Base-by-base conservation (phyloP, 768 basidiomycete genomes). In the Chiua virens region DNA sequence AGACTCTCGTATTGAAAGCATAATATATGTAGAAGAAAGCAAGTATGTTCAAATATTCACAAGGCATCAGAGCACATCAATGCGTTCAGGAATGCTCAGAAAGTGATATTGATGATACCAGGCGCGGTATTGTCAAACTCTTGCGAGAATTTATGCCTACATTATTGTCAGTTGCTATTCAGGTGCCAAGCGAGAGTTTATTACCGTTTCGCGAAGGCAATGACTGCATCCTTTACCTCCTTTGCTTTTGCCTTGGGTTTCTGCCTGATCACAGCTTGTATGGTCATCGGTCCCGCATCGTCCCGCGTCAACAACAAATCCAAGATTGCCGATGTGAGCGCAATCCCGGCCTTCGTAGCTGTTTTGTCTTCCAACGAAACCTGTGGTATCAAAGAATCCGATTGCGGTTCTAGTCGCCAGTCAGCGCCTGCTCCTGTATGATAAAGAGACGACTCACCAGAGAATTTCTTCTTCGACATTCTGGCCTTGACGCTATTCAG, bases 401-500 rank as follows among this genome's bases (percentile, higher is more conserved):
- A 6, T 6, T 61, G 57, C 3, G 52, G 54, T 11, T 52, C 65
- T 66, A 36, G 22, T 6, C 1, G 5, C 18, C 11, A 4, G 2
- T 68, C 38, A 63, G 42, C 14, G 3, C 8, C 28, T 9, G 35
- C 38, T 34, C 21, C 23, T 7, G 9, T 10, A 6, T 17, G 10
- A n/a, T 41, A 32, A 35, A 22, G 2, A 21, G 9, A 46, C 13
- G 4, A n/a, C 27, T 44, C 10, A 62, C 66, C 52, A 21, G 59
- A 50, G 27, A 68, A 67, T 13, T 28, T 48, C 27, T 50, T 64
- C 30, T 62, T 68, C 20, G 8, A 35, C 0, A 62, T 42, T 30
- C 66, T 62, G 14, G 38, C 45, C 14, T 54, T 53, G 37, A 57
- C 14, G 14, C 28, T 41, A 1, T 2, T n/a, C 7, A 64, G 28